Percentiles rank a stretch among this genome's conserved stretches.
These are phyloP conservation scores for Nitzschia palea DNA, from an alignment of 108 stramenopile genomes.

Conservation along the genomic window DNA sequence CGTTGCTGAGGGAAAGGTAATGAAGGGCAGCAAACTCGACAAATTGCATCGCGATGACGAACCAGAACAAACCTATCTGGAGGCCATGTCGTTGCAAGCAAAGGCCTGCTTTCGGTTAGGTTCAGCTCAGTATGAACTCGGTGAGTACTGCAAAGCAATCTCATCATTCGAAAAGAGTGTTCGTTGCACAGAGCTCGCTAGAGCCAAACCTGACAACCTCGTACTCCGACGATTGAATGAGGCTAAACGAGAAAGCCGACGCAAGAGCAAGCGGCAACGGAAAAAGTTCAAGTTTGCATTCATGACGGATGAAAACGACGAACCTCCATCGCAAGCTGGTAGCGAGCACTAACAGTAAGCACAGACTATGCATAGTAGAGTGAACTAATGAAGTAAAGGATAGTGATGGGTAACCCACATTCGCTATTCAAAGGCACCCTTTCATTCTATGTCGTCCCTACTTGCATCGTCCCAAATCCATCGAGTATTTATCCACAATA, in stretches of 20 bases:
- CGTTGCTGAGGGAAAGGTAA: slow-evolving; percentile 32
- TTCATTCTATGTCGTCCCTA: slow-evolving; percentile 1
- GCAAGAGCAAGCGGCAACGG: slow-evolving; percentile 47
- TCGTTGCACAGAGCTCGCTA: slow-evolving; percentile 32
- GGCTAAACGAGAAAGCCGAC: slow-evolving; percentile 48
- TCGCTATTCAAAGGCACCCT: background rate
- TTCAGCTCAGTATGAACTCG: slow-evolving; percentile 51
- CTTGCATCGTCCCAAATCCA: background rate
- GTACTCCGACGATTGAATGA: slow-evolving; percentile 64
- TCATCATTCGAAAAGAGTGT: slow-evolving; percentile 56
- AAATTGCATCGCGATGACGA: slow-evolving; percentile 10
- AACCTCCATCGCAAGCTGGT: background rate
- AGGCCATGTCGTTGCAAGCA: slow-evolving; percentile 62
- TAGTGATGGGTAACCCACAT: background rate
- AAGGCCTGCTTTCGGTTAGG: slow-evolving; percentile 84
- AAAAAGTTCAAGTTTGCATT: slow-evolving; percentile 72
- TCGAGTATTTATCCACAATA: slow-evolving; percentile 1
- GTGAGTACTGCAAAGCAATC: slow-evolving; percentile 57
- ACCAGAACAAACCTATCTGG: slow-evolving; percentile 42
- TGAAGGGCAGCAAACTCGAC: slow-evolving; percentile 1
- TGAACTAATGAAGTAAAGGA: background rate
- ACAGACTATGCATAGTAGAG: background rate
- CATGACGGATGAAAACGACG: slow-evolving; percentile 12
- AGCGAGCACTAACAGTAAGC: background rate
- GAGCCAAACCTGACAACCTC: slow-evolving; percentile 44